These are phyloP conservation scores for Solanum pennellii DNA, from an alignment of 257 asterid genomes.

Conservation along the genomic window DNA sequence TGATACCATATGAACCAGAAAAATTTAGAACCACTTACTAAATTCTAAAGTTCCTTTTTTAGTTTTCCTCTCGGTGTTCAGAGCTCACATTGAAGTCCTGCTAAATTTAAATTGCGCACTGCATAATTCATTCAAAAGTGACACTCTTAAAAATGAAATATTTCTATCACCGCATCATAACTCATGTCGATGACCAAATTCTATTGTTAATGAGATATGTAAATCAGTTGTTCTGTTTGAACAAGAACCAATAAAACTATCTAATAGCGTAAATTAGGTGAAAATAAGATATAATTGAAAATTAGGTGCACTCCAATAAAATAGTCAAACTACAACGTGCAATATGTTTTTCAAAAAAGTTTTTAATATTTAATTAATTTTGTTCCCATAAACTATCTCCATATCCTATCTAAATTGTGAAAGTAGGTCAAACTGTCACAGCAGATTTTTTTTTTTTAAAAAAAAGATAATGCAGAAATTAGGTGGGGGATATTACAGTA, in stretches of 20 bases:
- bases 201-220: no score
- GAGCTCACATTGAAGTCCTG: no score
- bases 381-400: neutral
- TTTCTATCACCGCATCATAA: rapidly evolving
- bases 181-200: no score
- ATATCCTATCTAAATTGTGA: neutral
- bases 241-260: neutral
- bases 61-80: no score
- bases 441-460: no score
- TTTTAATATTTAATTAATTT: neutral
- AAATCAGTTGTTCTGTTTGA: no score
- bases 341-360: neutral
- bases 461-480: neutral
- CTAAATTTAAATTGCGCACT: no score
- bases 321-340: neutral
- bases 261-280: neutral
- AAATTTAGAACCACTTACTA: neutral
- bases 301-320: neutral
- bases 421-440: neutral
- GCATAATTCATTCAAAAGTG: no score
- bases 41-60: no score
- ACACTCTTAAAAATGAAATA: no score
- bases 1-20: no score
- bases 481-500: neutral
- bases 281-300: neutral